phyloP scores from a whole-genome alignment of 2,329 filamentous ascomycete genomes.

The Aspergillus spinulosporus region DNA sequence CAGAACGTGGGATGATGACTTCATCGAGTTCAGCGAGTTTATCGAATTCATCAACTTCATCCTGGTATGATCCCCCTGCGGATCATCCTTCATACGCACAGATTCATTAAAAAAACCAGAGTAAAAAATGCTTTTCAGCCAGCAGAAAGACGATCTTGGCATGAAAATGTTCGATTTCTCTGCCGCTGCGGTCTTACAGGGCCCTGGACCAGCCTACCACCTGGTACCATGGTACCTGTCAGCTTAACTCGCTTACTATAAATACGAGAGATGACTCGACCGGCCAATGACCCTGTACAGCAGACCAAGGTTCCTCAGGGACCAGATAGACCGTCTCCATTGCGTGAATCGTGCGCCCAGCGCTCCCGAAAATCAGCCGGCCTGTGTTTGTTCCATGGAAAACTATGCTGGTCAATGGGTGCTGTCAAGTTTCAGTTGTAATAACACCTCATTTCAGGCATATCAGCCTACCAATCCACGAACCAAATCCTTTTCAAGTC shows the following conservation, averaged over 20 bases:
- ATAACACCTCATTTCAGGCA: not conserved
- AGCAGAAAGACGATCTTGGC: not conserved
- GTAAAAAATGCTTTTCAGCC: not conserved
- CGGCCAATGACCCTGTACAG: not conserved
- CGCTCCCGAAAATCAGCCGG: conserved; percentile 1
- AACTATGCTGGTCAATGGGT: not conserved
- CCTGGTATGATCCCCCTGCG: conserved; percentile 15
- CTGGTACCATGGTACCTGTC: conserved; percentile 3
- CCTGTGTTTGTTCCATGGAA: not conserved
- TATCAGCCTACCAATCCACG: no score
- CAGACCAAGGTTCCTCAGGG: not conserved
- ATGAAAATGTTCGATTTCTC: not conserved
- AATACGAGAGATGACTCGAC: conserved; percentile 1
- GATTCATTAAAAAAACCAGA: not conserved
- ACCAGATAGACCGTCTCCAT: not conserved
- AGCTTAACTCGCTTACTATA: conserved; percentile 7
- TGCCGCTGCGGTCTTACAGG: not conserved
- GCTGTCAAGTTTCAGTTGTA: not conserved
- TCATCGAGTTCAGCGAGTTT: conserved; percentile 8
- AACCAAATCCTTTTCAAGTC: no score
- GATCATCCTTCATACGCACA: conserved; percentile 1
- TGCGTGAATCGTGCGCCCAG: not conserved
- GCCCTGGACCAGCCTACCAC: not conserved
- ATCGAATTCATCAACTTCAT: not conserved
- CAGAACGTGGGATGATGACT: conserved; percentile 17